Evolutionary conservation across 2,329 filamentous ascomycete species (phyloP).

Genomic region (Coniella vitis): DNA sequence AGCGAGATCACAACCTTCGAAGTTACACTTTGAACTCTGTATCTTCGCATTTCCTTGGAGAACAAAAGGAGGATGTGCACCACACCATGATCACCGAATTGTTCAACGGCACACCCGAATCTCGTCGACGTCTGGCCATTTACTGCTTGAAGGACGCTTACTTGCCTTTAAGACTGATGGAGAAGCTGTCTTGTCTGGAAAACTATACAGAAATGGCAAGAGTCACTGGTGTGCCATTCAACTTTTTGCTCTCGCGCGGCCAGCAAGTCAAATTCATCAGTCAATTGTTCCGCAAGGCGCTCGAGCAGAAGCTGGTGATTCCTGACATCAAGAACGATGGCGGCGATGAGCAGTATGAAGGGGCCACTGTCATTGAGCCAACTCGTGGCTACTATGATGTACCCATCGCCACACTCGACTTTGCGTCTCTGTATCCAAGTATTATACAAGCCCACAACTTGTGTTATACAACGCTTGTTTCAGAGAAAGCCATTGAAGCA

Average conservation of each 20-base stretch:
- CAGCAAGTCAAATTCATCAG: slow-evolving; percentile 98
- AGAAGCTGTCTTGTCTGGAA: slow-evolving; percentile 96
- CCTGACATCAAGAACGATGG: slow-evolving; percentile 70
- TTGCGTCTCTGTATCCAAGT: slow-evolving; percentile 94
- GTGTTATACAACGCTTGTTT: slow-evolving; percentile 91
- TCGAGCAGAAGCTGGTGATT: slow-evolving; percentile 89
- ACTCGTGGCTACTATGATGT: slow-evolving; percentile 90
- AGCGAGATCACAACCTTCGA: slow-evolving; percentile 88
- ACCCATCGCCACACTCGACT: slow-evolving; percentile 94
- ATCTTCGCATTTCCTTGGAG: slow-evolving; percentile 85
- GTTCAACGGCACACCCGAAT: slow-evolving; percentile 93
- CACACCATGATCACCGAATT: slow-evolving; percentile 99
- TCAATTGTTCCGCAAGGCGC: slow-evolving; percentile 89
- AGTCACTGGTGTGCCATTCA: slow-evolving; percentile 97
- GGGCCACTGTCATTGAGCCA: slow-evolving; percentile 95
- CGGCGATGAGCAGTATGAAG: slow-evolving; percentile 87
- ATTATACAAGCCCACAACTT: slow-evolving; percentile 99
- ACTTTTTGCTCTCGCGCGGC: slow-evolving; percentile 81
- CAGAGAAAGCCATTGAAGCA: slow-evolving; percentile 69
- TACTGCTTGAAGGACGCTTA: slow-evolving; percentile 99
- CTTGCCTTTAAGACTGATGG: slow-evolving; percentile 86
- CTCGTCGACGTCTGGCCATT: slow-evolving; percentile 78
- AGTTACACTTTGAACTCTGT: slow-evolving; percentile 98
- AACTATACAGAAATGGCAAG: slow-evolving; percentile 99
- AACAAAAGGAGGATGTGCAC: slow-evolving; percentile 98